Percentiles rank a stretch among this genome's conserved stretches.
Evolutionary conservation across 225 moss, liverwort and hornwort species (phyloP).

Genomic region (Straminergon stramineum): DNA sequence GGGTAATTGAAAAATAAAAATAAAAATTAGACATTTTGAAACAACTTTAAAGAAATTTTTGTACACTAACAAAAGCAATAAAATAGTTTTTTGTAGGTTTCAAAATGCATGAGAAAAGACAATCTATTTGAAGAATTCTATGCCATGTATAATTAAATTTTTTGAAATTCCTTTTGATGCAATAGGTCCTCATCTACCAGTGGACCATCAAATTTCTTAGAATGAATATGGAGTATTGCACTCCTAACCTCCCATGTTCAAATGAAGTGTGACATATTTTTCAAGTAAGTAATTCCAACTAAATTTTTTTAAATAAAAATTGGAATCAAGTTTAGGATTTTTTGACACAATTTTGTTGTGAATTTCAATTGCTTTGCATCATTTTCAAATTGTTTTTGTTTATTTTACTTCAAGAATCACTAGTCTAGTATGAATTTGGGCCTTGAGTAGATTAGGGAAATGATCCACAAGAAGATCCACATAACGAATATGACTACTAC

Average conservation of each 20-base stretch:
- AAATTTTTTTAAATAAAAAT: background rate
- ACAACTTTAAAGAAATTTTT: background rate
- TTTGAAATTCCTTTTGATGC: background rate
- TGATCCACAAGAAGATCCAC: fast-evolving
- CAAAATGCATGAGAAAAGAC: background rate
- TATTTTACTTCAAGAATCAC: background rate
- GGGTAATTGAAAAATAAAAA: background rate
- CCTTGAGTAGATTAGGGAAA: fast-evolving
- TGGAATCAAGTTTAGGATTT: fast-evolving
- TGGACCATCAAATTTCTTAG: background rate
- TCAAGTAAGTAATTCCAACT: background rate
- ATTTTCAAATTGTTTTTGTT: background rate
- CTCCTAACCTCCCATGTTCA: background rate
- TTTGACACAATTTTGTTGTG: background rate
- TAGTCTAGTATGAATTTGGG: background rate
- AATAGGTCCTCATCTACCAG: fast-evolving
- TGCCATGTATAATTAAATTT: fast-evolving
- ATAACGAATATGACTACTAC: fast-evolving
- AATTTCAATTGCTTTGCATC: background rate
- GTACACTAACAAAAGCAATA: background rate
- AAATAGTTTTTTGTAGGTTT: background rate
- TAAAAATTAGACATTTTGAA: background rate
- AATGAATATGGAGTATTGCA: background rate
- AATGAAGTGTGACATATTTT: background rate
- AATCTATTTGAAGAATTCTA: background rate